These are phyloP conservation scores for Tetrapisispora taiwanensis DNA, from an alignment of 805 yeast species.

Conservation along the genomic window DNA sequence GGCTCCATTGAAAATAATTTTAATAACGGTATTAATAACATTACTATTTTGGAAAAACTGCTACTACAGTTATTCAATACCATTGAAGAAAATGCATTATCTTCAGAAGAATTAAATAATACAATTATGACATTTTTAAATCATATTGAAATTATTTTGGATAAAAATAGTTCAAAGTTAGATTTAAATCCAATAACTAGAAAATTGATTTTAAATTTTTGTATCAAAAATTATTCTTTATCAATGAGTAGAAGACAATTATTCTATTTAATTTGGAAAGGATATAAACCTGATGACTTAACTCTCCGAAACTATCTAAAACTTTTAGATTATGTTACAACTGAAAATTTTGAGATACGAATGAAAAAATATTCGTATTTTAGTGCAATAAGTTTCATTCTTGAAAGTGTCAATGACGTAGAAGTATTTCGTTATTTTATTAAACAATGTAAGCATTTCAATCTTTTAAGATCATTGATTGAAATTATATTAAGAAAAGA, in stretches of 20 bases:
- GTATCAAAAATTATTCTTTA: constrained; percentile 7
- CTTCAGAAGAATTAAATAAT: not conserved
- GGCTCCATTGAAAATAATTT: constrained; percentile 14
- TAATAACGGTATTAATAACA: constrained; percentile 12
- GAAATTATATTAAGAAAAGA: constrained; percentile 7
- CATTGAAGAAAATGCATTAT: not conserved
- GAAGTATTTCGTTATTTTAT: constrained; percentile 10
- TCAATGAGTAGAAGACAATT: constrained; percentile 11
- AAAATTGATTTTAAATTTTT: constrained; percentile 10
- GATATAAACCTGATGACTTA: constrained; percentile 9
- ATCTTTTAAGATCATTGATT: constrained; percentile 15
- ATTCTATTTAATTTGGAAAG: constrained; percentile 8
- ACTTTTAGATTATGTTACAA: constrained; percentile 5
- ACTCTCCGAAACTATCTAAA: constrained; percentile 11
- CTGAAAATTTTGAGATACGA: not conserved
- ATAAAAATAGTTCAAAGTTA: constrained; percentile 5
- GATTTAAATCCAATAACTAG: constrained; percentile 9
- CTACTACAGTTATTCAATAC: not conserved
- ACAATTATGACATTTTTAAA: not conserved
- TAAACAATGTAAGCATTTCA: constrained; percentile 16
- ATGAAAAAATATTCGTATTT: constrained; percentile 11
- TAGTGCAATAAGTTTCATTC: constrained; percentile 14
- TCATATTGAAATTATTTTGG: constrained; percentile 4
- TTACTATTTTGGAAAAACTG: constrained; percentile 13
- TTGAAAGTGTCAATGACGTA: constrained; percentile 10